Base-by-base conservation (phyloP, 2,329 filamentous ascomycete species). In the Corynespora cassiicola region DNA sequence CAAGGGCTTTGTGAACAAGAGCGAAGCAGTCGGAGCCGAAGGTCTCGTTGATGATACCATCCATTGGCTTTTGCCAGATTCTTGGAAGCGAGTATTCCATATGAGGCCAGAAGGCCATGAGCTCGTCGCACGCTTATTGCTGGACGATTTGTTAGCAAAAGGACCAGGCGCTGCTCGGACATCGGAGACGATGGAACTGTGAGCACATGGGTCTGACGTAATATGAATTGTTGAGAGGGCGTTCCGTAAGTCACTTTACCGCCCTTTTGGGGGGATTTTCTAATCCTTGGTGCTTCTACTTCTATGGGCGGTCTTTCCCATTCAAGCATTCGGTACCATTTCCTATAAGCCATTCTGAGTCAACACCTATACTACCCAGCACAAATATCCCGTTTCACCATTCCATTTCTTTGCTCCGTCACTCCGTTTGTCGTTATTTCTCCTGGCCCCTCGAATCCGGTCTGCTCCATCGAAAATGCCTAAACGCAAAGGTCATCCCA, bases 61-160 rank as follows among this genome's bases (percentile, higher is more conserved):
- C 12, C 54, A 53, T 27, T 64, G 58, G 60, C 15, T 64, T 27
- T 27, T 66, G 20, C 61, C 61, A 7, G 59, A 66, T 45, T 43
- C 41, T 6, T 63, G 57, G 28, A 62, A 62, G 39, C 45, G 60
- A 6, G 56, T 64, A 4, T 66, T 65, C 31, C 58, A 65, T 49
- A 20, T 58, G 27, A 42, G 60, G 11, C 57, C 58, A 1, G 26
- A 32, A 16, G 58, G 53, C 3, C 63, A 66, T 34, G 20, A 11
- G 25, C 25, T 63, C 22, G 48, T 65, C 21, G 56, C 60, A 10
- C 22, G 40, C 23, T 31, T 58, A 31, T 12, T 64, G 10, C 5
- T 58, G 15, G 37, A 58, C n/a, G 42, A 57, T 31, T 12, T 64
- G 31, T 1, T 2, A 10, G 19, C 11, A 23, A 31, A 5, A 8